These are phyloP conservation scores for Trichoderma citrinoviride DNA, from an alignment of 2,329 filamentous ascomycete species.

Conservation along the genomic window DNA sequence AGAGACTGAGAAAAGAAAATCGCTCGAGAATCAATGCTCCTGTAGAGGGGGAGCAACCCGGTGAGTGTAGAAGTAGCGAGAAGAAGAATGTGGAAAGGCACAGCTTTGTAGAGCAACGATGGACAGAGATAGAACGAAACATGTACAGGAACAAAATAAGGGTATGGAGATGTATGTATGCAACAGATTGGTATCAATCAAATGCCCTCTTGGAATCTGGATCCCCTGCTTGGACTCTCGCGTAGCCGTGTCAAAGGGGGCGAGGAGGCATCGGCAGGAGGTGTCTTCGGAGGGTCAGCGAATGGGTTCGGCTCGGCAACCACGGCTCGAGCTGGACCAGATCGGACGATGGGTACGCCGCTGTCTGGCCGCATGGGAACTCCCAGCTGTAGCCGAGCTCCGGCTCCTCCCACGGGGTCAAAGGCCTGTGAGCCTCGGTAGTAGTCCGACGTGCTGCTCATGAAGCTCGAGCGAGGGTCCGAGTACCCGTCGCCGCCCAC, in stretches of 20 bases:
- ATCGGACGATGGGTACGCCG: slow-evolving; percentile 58
- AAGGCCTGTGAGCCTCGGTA: slow-evolving; percentile 54
- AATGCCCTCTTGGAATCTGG: slow-evolving; percentile 43
- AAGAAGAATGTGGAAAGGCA: not conserved
- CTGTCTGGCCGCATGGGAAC: slow-evolving; percentile 60
- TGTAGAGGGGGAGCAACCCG: slow-evolving; percentile 15
- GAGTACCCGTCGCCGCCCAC: slow-evolving; percentile 63
- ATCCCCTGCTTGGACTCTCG: slow-evolving; percentile 37
- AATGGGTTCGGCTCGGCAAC: slow-evolving; percentile 56
- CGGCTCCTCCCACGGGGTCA: slow-evolving; percentile 34
- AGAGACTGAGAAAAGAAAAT: not conserved
- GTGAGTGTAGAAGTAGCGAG: not conserved
- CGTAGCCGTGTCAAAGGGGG: slow-evolving; percentile 35
- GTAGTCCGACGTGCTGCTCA: slow-evolving; percentile 52
- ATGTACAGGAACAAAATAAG: slow-evolving; percentile 12
- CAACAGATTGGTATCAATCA: slow-evolving; percentile 27
- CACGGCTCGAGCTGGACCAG: slow-evolving; percentile 64
- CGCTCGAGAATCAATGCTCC: slow-evolving; percentile 9
- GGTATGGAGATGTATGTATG: slow-evolving; percentile 9
- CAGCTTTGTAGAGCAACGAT: not conserved
- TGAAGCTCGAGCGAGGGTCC: slow-evolving; percentile 45
- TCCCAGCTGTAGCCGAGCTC: slow-evolving; percentile 50
- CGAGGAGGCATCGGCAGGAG: slow-evolving; percentile 38
- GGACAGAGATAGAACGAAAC: not conserved
- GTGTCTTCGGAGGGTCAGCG: slow-evolving; percentile 30